Percentiles rank a stretch among this genome's conserved stretches.
Evolutionary conservation across 176 grass and related monocot species (phyloP).

Genomic region (Phragmites australis): DNA sequence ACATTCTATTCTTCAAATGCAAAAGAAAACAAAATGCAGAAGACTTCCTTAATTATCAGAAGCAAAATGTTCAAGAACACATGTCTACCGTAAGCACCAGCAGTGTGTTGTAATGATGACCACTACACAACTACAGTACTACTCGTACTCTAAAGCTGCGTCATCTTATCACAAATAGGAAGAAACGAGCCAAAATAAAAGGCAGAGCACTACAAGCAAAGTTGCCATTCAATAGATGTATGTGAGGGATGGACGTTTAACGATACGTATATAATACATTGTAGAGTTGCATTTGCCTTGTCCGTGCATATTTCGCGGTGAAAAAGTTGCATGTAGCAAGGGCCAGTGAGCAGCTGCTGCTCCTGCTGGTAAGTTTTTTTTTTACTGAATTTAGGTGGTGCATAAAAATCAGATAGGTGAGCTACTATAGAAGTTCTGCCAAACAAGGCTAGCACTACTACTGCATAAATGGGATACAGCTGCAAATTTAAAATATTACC

Average conservation of each 20-base stretch:
- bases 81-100: neutral
- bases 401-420: conserved; percentile 37
- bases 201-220: conserved; percentile 27
- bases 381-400: conserved; percentile 22
- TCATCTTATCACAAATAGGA: conserved; percentile 26
- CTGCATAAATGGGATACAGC: neutral
- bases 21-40: neutral
- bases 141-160: conserved; percentile 39
- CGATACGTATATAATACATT: no score
- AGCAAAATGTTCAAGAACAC: neutral
- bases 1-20: no score
- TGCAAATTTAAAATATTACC: neutral
- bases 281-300: no score
- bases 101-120: conserved; percentile 38
- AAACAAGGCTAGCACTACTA: no score
- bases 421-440: no score
- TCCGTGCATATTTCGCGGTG: conserved; percentile 33
- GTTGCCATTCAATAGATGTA: no score
- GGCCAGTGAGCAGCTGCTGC: no score
- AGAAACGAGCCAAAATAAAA: conserved; percentile 33
- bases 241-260: no score
- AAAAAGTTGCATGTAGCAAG: neutral
- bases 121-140: neutral
- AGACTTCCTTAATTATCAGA: neutral
- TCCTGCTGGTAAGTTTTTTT: conserved; percentile 37